phyloP scores from a whole-genome alignment of 1,284 basidiomycete genomes.

The Sanguinoderma infundibulare region DNA sequence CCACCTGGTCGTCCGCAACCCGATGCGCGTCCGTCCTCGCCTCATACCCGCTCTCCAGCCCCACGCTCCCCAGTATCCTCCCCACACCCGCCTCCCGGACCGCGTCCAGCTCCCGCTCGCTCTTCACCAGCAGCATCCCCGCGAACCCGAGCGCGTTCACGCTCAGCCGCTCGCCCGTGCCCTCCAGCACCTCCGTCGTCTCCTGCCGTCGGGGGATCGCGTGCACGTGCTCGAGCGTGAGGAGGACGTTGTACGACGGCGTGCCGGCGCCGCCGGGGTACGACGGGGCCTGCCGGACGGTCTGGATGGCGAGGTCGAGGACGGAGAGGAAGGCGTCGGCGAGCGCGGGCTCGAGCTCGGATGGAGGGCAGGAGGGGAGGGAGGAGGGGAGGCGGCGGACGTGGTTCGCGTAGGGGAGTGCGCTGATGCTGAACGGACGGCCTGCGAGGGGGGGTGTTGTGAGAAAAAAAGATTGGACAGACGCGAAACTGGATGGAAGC shows the following conservation, averaged over 20 bases:
- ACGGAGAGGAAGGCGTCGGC: conserved; percentile 73
- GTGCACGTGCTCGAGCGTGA: conserved; percentile 85
- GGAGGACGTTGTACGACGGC: conserved; percentile 82
- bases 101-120: conserved; percentile 69
- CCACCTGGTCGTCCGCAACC: conserved; percentile 14
- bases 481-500: conserved; percentile 2
- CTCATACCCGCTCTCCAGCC: conserved; percentile 66
- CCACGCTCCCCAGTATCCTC: conserved; percentile 65
- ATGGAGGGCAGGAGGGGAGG: conserved; percentile 46
- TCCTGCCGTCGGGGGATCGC: conserved; percentile 77
- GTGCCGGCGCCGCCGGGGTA: conserved; percentile 63
- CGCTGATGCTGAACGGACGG: conserved; percentile 4
- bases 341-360: conserved; percentile 58
- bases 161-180: conserved; percentile 59
- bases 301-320: conserved; percentile 80
- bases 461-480: conserved; percentile 41
- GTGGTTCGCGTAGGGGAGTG: conserved; percentile 76
- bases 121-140: conserved; percentile 85
- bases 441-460: conserved; percentile 27
- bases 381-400: conserved; percentile 66
- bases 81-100: conserved; percentile 65
- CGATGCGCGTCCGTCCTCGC: conserved; percentile 40
- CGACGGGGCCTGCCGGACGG: conserved; percentile 65
- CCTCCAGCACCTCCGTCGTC: conserved; percentile 50
- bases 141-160: conserved; percentile 89